A percentile compares a stretch with the other conserved stretches of the same genome.
Evolutionary conservation across 1,284 basidiomycete genomes (phyloP).

Genomic region (Austroboletus rostrupii): DNA sequence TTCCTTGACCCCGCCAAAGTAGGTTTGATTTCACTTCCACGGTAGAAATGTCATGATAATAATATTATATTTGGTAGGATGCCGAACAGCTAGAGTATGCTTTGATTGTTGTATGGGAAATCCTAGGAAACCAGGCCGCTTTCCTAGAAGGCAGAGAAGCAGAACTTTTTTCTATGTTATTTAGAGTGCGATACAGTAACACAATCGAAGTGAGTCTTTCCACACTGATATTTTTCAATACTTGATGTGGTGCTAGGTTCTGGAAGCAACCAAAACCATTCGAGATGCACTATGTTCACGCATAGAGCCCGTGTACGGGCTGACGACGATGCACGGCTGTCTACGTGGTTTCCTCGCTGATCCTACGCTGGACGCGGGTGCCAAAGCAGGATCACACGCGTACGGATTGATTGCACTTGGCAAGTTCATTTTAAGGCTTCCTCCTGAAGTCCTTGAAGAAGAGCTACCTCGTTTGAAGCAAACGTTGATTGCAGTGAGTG

Average conservation of each 20-base stretch:
- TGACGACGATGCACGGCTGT: slow-evolving; percentile 74
- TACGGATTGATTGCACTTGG: slow-evolving; percentile 79
- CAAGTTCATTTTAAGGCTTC: slow-evolving; percentile 74
- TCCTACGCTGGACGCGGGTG: slow-evolving; percentile 41
- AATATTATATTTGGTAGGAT: slow-evolving; percentile 37
- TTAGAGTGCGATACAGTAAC: slow-evolving; percentile 65
- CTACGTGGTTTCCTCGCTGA: slow-evolving; percentile 59
- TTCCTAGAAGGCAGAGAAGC: slow-evolving; percentile 71
- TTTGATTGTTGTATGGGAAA: slow-evolving; percentile 72
- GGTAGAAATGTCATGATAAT: not conserved
- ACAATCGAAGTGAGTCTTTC: slow-evolving; percentile 52
- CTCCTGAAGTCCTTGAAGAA: slow-evolving; percentile 79
- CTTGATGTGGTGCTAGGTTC: slow-evolving; percentile 44
- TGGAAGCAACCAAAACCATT: slow-evolving; percentile 76
- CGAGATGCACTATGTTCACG: slow-evolving; percentile 66
- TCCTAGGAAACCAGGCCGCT: slow-evolving; percentile 62
- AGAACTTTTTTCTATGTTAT: slow-evolving; percentile 60
- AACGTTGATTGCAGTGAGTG: slow-evolving; percentile 64
- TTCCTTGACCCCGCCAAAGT: slow-evolving; percentile 61
- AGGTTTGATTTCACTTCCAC: slow-evolving; percentile 12
- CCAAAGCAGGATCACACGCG: slow-evolving; percentile 64
- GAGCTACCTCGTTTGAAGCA: slow-evolving; percentile 70
- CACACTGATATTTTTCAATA: slow-evolving; percentile 7
- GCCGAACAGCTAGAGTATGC: slow-evolving; percentile 67
- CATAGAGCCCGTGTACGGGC: slow-evolving; percentile 77